A percentile compares a stretch with the other conserved stretches of the same genome.
Evolutionary conservation across 768 basidiomycete species (phyloP).

Genomic region (Mycena venus): DNA sequence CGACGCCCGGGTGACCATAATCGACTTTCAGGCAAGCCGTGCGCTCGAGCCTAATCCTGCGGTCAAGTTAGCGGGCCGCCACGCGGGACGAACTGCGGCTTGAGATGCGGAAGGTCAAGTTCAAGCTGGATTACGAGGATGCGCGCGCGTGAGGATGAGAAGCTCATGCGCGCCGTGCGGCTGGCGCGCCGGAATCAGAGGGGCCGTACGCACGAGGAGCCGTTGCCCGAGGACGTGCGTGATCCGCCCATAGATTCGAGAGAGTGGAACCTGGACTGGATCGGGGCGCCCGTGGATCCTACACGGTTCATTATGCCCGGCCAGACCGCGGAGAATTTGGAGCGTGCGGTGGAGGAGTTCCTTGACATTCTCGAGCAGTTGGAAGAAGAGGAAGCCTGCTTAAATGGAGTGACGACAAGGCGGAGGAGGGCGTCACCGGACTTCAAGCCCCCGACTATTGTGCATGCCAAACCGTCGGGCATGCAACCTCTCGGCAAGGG

Average conservation of each 20-base stretch:
- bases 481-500: neutral
- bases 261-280: constrained; percentile 61
- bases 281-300: constrained; percentile 14
- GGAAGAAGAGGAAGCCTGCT: constrained; percentile 13
- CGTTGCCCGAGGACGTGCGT: constrained; percentile 60
- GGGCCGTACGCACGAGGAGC: neutral
- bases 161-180: constrained; percentile 23
- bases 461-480: neutral
- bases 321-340: constrained; percentile 24
- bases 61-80: constrained; percentile 53
- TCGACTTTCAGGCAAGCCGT: constrained; percentile 64
- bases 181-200: constrained; percentile 16
- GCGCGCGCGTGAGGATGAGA: constrained; percentile 37
- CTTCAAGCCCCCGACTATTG: constrained; percentile 14
- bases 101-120: constrained; percentile 71
- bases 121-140: constrained; percentile 60
- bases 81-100: constrained; percentile 55
- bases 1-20: constrained; percentile 65
- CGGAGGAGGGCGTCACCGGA: constrained; percentile 23
- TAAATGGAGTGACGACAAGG: neutral
- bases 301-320: constrained; percentile 33
- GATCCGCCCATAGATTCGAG: constrained; percentile 77
- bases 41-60: constrained; percentile 39
- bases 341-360: constrained; percentile 26
- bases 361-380: constrained; percentile 27